Conservation (phyloP, 2,329 filamentous ascomycete genomes). For the Fusarium chaquense region DNA sequence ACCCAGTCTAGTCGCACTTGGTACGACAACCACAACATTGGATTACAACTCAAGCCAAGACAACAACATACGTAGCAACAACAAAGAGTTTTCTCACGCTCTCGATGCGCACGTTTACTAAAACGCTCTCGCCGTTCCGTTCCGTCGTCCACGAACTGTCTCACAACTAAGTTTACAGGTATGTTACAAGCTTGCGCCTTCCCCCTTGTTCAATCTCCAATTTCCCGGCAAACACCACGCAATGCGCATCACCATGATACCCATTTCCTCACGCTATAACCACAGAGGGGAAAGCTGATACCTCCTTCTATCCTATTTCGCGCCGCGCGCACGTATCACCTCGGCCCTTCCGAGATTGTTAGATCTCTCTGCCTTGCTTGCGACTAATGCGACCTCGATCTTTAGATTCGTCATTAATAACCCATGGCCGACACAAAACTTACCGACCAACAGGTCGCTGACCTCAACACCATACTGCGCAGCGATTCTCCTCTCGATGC, state of each 20-base stretch:
- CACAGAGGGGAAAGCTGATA: conserved; percentile 20
- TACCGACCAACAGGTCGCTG: conserved; percentile 68
- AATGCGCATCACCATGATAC: conserved; percentile 33
- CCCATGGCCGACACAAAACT: conserved; percentile 67
- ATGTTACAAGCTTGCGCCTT: conserved; percentile 16
- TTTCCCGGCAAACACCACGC: conserved; percentile 31
- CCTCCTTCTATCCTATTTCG: conserved; percentile 29
- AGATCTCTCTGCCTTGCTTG: conserved; percentile 5
- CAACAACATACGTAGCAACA: conserved; percentile 23
- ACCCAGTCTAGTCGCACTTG: conserved; percentile 19
- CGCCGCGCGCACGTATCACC: conserved; percentile 28
- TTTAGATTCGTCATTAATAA: conserved; percentile 39
- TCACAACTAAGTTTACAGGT: conserved; percentile 35
- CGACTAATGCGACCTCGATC: conserved; percentile 18
- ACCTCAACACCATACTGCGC: conserved; percentile 64
- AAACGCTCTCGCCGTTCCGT: conserved; percentile 29
- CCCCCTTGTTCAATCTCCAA: conserved; percentile 18
- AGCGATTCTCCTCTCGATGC: conserved; percentile 75
- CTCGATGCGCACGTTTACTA: conserved; percentile 42
- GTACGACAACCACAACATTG: conserved; percentile 36
- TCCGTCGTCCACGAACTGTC: conserved; percentile 36
- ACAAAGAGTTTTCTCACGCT: conserved; percentile 23
- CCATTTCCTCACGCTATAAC: not conserved
- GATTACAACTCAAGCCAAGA: conserved; percentile 9
- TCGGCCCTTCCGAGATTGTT: conserved; percentile 5